These are phyloP conservation scores for Spergularia azorica DNA, from an alignment of 179 eudicot species.

Conservation along the genomic window DNA sequence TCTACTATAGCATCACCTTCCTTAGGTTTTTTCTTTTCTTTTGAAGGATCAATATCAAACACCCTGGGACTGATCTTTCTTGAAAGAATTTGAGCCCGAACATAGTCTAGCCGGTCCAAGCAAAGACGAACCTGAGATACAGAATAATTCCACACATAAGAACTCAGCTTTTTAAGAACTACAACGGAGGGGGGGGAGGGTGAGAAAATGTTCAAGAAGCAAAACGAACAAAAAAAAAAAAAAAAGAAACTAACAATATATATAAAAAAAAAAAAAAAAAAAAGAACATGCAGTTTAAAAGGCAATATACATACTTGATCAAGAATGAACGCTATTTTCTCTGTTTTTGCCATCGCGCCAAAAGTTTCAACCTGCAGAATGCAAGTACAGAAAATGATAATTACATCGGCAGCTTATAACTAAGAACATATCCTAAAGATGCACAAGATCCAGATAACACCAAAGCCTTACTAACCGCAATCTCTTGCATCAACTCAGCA, in stretches of 20 bases:
- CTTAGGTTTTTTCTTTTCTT: constrained; percentile 90
- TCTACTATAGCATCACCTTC: constrained; percentile 89
- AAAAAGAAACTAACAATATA: too few species aligned
- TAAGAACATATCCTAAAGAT: neutral
- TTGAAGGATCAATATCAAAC: constrained; percentile 77
- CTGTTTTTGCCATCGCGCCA: constrained; percentile 99
- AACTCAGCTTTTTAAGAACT: neutral
- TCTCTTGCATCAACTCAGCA: constrained; percentile 97
- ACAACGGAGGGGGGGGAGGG: neutral
- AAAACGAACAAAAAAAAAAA: too few species aligned
- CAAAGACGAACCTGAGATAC: constrained; percentile 74
- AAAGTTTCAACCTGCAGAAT: constrained; percentile 85
- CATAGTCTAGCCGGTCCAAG: constrained; percentile 82
- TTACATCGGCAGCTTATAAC: constrained; percentile 2
- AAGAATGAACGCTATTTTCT: constrained; percentile 92
- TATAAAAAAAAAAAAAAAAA: too few species aligned
- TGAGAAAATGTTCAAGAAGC: too few species aligned
- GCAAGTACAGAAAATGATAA: neutral
- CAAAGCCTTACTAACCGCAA: constrained; percentile 63
- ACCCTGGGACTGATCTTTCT: constrained; percentile 91
- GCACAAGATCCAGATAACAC: neutral
- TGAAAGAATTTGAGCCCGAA: constrained; percentile 95
- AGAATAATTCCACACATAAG: constrained; percentile 5
- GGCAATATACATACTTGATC: constrained; percentile 66
- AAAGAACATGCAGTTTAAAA: neutral